Evolutionary conservation across 75 land plant genomes (phyloP).

Genomic region (Sequoia sempervirens): DNA sequence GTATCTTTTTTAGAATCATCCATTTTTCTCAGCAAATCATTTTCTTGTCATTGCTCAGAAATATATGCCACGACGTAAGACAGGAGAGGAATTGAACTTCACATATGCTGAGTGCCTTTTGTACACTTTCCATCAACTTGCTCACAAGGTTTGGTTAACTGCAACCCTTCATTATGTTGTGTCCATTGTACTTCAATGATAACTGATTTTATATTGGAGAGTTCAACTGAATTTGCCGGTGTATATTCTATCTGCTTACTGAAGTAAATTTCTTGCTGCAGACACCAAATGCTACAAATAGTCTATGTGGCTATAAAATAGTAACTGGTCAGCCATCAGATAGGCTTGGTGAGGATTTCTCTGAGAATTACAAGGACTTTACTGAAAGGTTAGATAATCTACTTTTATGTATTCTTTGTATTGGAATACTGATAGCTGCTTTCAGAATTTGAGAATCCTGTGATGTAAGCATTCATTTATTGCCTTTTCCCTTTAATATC

Average conservation of each 20-base stretch:
- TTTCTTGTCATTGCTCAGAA: slow-evolving; percentile 46
- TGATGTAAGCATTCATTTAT: neutral
- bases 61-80: slow-evolving; percentile 80
- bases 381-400: slow-evolving; percentile 68
- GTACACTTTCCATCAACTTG: slow-evolving; percentile 85
- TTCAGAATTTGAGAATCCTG: neutral
- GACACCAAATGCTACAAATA: slow-evolving; percentile 95
- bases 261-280: slow-evolving; percentile 19
- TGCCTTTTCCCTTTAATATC: neutral
- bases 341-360: slow-evolving; percentile 96
- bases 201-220: neutral
- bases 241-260: neutral
- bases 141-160: slow-evolving; percentile 67
- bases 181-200: neutral
- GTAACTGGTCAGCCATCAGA: slow-evolving; percentile 99
- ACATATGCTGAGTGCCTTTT: slow-evolving; percentile 78
- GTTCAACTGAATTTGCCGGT: neutral
- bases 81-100: slow-evolving; percentile 72
- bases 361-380: slow-evolving; percentile 78
- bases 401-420: neutral
- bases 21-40: neutral
- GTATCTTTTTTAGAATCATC: neutral
- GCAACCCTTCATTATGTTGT: neutral
- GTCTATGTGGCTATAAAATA: slow-evolving; percentile 94
- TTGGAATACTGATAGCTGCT: neutral